phyloP scores from a whole-genome alignment of 805 yeast species.

The Candida piceae region DNA sequence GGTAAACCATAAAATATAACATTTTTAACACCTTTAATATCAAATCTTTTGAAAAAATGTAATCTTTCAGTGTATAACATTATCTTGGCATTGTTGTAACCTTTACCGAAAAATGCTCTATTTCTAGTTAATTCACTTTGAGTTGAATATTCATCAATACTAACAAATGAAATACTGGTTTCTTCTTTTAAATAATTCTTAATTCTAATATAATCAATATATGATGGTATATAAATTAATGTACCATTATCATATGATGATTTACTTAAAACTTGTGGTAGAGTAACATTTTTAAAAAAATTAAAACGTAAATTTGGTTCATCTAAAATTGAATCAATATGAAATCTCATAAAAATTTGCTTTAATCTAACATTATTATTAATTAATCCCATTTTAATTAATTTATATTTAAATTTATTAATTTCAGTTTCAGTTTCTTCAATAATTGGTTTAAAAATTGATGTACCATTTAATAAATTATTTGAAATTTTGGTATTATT shows the following conservation, averaged over 20 bases:
- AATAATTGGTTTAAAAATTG: constrained; percentile 47
- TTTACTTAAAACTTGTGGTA: constrained; percentile 67
- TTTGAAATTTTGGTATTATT: constrained; percentile 37
- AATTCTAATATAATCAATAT: constrained; percentile 77
- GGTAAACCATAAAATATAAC: constrained; percentile 83
- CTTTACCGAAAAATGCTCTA: constrained; percentile 60
- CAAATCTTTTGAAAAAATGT: constrained; percentile 86
- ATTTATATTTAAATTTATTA: constrained; percentile 48
- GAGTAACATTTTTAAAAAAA: constrained; percentile 64
- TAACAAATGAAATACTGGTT: constrained; percentile 61
- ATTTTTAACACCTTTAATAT: constrained; percentile 77
- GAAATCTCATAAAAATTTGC: constrained; percentile 71
- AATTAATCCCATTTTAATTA: constrained; percentile 26
- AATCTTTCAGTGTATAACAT: constrained; percentile 90
- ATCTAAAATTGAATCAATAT: constrained; percentile 43
- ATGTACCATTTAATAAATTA: constrained; percentile 53
- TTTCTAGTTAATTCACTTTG: constrained; percentile 67
- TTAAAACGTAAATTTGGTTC: constrained; percentile 85
- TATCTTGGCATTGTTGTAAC: constrained; percentile 36
- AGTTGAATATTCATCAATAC: constrained; percentile 77
- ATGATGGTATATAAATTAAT: constrained; percentile 76
- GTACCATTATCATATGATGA: constrained; percentile 67
- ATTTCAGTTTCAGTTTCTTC: constrained; percentile 49
- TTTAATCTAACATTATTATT: constrained; percentile 44
- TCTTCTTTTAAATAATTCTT: constrained; percentile 62